Percentiles rank a stretch among this genome's conserved stretches.
These are phyloP conservation scores for Linnemannia elongata DNA, from an alignment of 192 early-diverging fungal genomes.

Conservation along the genomic window DNA sequence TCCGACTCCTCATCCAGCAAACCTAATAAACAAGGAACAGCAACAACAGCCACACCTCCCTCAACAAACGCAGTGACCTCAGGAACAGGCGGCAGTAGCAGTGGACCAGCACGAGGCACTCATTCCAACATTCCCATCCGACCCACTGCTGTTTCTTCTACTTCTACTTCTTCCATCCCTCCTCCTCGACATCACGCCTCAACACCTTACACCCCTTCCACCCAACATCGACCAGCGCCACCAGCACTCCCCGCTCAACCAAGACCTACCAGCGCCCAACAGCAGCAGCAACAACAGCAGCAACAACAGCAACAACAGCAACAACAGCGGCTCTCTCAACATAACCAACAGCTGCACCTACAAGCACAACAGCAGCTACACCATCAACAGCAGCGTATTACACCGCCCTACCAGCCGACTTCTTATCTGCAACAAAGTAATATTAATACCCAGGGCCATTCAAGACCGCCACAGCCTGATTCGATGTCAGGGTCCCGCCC, in stretches of 20 bases:
- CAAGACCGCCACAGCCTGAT: conserved; percentile 23
- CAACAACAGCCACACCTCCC: conserved; percentile 5
- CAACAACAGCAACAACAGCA: neutral
- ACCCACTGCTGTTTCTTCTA: neutral
- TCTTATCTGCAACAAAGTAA: neutral
- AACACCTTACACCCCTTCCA: neutral
- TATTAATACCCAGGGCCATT: conserved; percentile 2
- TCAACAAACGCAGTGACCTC: neutral
- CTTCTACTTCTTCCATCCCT: neutral
- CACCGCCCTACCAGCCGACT: conserved; percentile 9
- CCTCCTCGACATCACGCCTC: neutral
- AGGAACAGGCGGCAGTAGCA: neutral
- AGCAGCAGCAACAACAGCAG: conserved; percentile 8
- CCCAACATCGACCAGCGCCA: conserved; percentile 20
- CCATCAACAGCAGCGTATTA: conserved; percentile 9
- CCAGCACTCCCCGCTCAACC: conserved; percentile 13
- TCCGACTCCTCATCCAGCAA: conserved; percentile 12
- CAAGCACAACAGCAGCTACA: conserved; percentile 7
- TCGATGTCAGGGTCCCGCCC: neutral
- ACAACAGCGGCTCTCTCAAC: conserved; percentile 10
- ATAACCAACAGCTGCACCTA: conserved; percentile 12
- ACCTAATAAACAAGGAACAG: conserved; percentile 11
- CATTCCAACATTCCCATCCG: conserved; percentile 43
- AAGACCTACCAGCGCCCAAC: conserved; percentile 9
- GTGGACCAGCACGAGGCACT: conserved; percentile 3